phyloP scores from a whole-genome alignment of 768 basidiomycete genomes.

The Pleurotus cornucopiae region DNA sequence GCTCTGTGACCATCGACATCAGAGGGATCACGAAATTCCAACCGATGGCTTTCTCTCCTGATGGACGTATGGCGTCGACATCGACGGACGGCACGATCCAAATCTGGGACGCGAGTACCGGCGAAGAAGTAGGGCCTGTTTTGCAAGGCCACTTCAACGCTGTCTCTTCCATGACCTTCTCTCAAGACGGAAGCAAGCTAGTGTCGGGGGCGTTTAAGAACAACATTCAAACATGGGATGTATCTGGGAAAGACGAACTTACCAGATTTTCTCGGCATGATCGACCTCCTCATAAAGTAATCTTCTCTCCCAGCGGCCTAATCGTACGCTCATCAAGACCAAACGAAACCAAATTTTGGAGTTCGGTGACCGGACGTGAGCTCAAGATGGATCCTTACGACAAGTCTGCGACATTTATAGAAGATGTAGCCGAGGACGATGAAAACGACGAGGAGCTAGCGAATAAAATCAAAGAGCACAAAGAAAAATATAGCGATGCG shows the following conservation, averaged over 20 bases:
- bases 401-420: background rate
- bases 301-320: background rate
- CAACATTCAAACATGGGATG: conserved; percentile 4
- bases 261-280: background rate
- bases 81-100: conserved; percentile 5
- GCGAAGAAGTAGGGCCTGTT: background rate
- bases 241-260: background rate
- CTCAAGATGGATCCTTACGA: background rate
- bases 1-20: background rate
- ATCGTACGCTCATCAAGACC: background rate
- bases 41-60: conserved; percentile 4
- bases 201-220: conserved; percentile 5
- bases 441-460: background rate
- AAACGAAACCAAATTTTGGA: background rate
- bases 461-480: background rate
- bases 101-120: conserved; percentile 1
- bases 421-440: background rate
- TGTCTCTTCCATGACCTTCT: conserved; percentile 4
- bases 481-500: background rate
- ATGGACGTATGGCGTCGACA: conserved; percentile 1
- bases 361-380: background rate
- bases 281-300: conserved; percentile 1
- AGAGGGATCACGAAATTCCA: background rate
- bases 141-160: conserved; percentile 1
- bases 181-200: conserved; percentile 1